Percentiles rank a stretch among this genome's conserved stretches.
These are phyloP conservation scores for Mortierella sp. DNA, from an alignment of 371 early-diverging fungal genomes.

Conservation along the genomic window DNA sequence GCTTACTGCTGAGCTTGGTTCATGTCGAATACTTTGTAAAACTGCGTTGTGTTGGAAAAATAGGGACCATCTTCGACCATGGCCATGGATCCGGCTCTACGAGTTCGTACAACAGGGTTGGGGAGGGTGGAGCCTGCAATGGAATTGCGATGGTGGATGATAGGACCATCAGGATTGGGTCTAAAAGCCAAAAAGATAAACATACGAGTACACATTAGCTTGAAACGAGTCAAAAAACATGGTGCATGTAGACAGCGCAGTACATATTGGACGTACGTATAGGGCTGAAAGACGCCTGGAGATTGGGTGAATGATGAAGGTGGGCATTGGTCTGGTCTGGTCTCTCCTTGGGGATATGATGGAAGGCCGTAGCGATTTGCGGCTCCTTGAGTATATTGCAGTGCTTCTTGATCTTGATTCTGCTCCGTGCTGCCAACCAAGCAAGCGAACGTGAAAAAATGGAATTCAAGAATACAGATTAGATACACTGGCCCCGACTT, in stretches of 20 bases:
- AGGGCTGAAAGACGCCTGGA: slow-evolving; percentile 1
- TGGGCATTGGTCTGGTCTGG: slow-evolving; percentile 1
- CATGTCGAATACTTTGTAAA: slow-evolving; percentile 70
- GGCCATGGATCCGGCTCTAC: slow-evolving; percentile 43
- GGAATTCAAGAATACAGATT: too few species aligned
- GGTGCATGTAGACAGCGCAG: not conserved
- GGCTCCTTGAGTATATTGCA: too few species aligned
- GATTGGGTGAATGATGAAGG: slow-evolving; percentile 1
- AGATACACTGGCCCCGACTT: too few species aligned
- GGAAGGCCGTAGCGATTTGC: slow-evolving; percentile 12
- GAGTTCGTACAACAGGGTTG: slow-evolving; percentile 14
- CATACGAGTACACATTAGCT: not conserved
- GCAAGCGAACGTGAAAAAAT: too few species aligned
- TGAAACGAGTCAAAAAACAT: too few species aligned
- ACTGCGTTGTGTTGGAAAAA: slow-evolving; percentile 73
- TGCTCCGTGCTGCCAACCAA: too few species aligned
- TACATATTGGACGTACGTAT: slow-evolving; percentile 1
- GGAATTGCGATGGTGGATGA: slow-evolving; percentile 48
- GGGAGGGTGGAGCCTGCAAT: slow-evolving; percentile 45
- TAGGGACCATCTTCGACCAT: slow-evolving; percentile 61
- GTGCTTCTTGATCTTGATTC: too few species aligned
- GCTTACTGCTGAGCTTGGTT: slow-evolving; percentile 72
- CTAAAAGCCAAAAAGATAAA: slow-evolving; percentile 1
- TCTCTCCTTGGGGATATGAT: slow-evolving; percentile 4
- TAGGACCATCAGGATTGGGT: slow-evolving; percentile 16